Evolutionary conservation across 768 basidiomycete species (phyloP), one percentile per base, ranked within the genome.

Genomic region (Termitomyces sp.): DNA sequence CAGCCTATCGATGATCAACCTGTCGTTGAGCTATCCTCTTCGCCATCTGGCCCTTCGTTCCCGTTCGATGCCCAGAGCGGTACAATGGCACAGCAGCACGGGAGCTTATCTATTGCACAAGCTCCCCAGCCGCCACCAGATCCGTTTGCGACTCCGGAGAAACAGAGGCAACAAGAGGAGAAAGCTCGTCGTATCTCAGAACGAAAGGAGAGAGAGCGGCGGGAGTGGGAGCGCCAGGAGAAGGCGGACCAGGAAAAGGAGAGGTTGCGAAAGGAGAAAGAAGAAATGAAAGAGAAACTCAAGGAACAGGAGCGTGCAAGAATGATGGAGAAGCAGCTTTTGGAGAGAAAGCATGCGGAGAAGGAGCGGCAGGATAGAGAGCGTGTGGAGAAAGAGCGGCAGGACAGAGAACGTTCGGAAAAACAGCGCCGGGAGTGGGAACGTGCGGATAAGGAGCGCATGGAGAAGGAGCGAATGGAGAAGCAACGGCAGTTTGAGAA

Each of bases 171-270:
- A 54, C 50, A 41, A 21, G 53, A 60, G 23, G 53, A 53, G 27
- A 43, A 51, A 28, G 56, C 45, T 30, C 50, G 50, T 27, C 47
- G 51, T 32, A 50, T 52, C 8, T 34, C 47, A 19, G 60, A 61
- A 19, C 59, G 56, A 7, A 54, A 48, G 14, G 62, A 56, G 23
- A 47, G 59, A n/a, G 60, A 63, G 42, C 58, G 54, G 5, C 11
- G 12, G 42, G 53, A 54, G 35, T 39, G 41, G 53, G 53, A 56
- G 42, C 51, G 55, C 23, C 48, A 57, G 47, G 56, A 49, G 39
- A 45, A 37, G 28, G 47, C 28, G 11, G 34, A 55, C 23, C 35
- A 49, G 37, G 47, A 54, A 8, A 48, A 25, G 37, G 54, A 54
- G 51, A 40, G 42, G 10, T 35, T 45, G 30, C 50, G 51, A 17